Base-by-base conservation (phyloP, 306 rosid genomes). In the Cucurbita maxima region DNA sequence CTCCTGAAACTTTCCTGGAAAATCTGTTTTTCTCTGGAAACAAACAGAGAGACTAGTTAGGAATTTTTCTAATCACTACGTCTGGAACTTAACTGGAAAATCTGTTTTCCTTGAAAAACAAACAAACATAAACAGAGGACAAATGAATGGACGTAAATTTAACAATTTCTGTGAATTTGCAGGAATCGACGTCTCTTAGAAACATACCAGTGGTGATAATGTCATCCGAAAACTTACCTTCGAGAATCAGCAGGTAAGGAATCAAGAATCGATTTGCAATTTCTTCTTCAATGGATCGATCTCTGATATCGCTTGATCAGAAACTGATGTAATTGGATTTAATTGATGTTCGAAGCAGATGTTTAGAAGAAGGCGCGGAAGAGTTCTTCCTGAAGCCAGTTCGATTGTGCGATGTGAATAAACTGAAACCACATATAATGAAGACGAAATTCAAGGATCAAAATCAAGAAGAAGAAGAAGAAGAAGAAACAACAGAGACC, bases 121-220 rank as follows among this genome's bases (percentile, higher is more conserved):
- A 63, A 14, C 47, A 63, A 51, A 63, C 40, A 40, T 16, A 63
- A 63, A 14, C 47, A 61, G 20, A 60, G 10, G 1, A 16, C 8
- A 37, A 15, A 3, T 16, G 25, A 61, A 61, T 8, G 15, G n/a
- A 5, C 34, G 34, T 30, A 30, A 30, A 30, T 30, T 1, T 30
- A 30, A 30, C 3, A 30, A 30, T 30, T 57, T 8, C 18, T 36
- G 22, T 40, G 51, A 82, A 25, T 77, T 78, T 82, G 70, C 92
- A 92, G 96, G 98, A 90, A 80, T 90, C 92, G 47, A 84, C 96
- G 64, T 86, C 96, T 51, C 74, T 87, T 75, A 87, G 82, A 81
- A 84, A 90, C 96, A 88, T 92, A 79, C 98, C 98, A 44, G 96
- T 92, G 13, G 98, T 90, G 85, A 92, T 90, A 75, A 87, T 90